Evolutionary conservation across 2,329 filamentous ascomycete genomes (phyloP).

Genomic region (Neonectria ditissima): DNA sequence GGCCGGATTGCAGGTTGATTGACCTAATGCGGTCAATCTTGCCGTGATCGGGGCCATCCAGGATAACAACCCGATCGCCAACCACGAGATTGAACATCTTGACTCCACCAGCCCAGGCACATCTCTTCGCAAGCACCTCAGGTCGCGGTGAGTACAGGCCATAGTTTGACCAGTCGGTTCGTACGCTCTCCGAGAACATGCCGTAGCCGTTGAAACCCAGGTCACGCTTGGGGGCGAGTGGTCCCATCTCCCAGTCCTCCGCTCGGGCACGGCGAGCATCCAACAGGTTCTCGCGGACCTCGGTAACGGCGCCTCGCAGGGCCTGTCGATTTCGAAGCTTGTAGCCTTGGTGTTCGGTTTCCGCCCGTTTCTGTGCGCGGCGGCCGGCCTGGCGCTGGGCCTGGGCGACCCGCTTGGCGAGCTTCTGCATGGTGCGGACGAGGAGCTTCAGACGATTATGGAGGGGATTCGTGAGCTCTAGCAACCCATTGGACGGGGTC

Average conservation of each 20-base stretch:
- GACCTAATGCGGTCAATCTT: slow-evolving; percentile 80
- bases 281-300: slow-evolving; percentile 52
- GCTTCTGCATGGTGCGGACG: slow-evolving; percentile 71
- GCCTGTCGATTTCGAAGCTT: slow-evolving; percentile 49
- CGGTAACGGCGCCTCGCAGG: slow-evolving; percentile 46
- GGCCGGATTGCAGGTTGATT: slow-evolving; percentile 66
- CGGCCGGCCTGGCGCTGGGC: slow-evolving; percentile 73
- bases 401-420: slow-evolving; percentile 73
- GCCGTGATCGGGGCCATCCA: slow-evolving; percentile 82
- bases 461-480: slow-evolving; percentile 36
- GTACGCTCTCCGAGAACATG: slow-evolving; percentile 56
- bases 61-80: slow-evolving; percentile 85
- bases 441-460: slow-evolving; percentile 24
- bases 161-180: slow-evolving; percentile 52
- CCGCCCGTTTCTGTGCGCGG: slow-evolving; percentile 55
- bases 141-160: slow-evolving; percentile 46
- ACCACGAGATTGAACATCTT: slow-evolving; percentile 71
- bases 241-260: slow-evolving; percentile 84
- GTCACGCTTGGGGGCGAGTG: slow-evolving; percentile 82
- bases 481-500: slow-evolving; percentile 42
- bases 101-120: slow-evolving; percentile 66
- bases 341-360: slow-evolving; percentile 47
- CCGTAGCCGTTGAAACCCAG: slow-evolving; percentile 73
- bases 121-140: slow-evolving; percentile 56
- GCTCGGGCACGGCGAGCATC: slow-evolving; percentile 65